Evolutionary conservation across 768 basidiomycete species (phyloP), one percentile per base, ranked within the genome.

Genomic region (Strobilomyces echinocephalus): DNA sequence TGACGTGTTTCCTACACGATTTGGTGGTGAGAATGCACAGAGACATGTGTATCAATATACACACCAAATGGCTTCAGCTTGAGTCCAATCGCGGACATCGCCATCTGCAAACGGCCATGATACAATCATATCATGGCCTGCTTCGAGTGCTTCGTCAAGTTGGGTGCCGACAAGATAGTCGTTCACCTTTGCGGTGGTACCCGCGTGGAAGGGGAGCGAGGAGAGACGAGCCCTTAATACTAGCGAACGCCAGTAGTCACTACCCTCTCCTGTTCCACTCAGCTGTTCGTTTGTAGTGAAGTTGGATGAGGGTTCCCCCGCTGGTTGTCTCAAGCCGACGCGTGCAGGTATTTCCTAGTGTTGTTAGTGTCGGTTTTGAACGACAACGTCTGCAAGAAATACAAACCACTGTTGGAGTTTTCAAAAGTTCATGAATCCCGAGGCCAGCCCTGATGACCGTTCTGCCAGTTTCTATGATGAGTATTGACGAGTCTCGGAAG

Each of bases 11-110:
- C 89, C 92, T 95, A 72, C 33, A 49, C 34, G 44, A 26, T 28
- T 55, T 20, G 16, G 46, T 28, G 50, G 45, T 52, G 43, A 58
- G 42, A 46, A 43, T 56, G 31, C 45, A 43, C 36, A 49, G 24
- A 45, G 11, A 39, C 18, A 26, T 33, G 42, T 11, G 33, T n/a
- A 30, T 48, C 5, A n/a, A n/a, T 46, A 20, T 49, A 45, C 46
- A 46, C 66, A 93, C 93, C 92, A 92, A 48, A 97, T 75, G 0
- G 91, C 94, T 67, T 95, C 93, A 16, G 90, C 88, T 59, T 91
- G 91, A 18, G 74, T 78, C 84, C 85, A 95, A 64, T 95, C 87
- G 15, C 72, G 76, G 53, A 95, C 74, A 60, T 82, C 79, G 4
- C 82, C 86, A 26, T 87, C 79, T 42, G 81, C 79, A 62, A 95